These are phyloP conservation scores for Ophiocordyceps camponoti-saundersi DNA, from an alignment of 2,329 filamentous ascomycete genomes.

Conservation along the genomic window DNA sequence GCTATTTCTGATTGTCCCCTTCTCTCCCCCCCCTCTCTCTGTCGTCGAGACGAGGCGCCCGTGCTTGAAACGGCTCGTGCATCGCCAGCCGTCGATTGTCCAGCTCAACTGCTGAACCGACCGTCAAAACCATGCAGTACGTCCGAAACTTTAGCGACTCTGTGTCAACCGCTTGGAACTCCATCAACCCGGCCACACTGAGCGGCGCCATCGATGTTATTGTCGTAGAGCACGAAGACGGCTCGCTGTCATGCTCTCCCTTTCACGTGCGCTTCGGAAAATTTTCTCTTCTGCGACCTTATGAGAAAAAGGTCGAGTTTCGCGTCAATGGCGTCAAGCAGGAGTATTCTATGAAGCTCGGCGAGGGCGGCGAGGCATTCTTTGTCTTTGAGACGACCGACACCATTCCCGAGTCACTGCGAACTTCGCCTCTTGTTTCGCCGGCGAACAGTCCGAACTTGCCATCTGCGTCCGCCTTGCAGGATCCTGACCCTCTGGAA, in stretches of 20 bases:
- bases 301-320: constrained; percentile 98
- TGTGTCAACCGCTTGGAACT: constrained; percentile 98
- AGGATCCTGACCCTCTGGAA: constrained; percentile 55
- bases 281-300: constrained; percentile 86
- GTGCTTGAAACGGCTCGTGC: not conserved
- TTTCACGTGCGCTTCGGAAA: constrained; percentile 99
- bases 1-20: no score
- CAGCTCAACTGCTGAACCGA: not conserved
- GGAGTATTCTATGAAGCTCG: constrained; percentile 94
- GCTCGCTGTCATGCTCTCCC: constrained; percentile 74
- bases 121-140: constrained; percentile 68
- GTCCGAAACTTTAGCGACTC: constrained; percentile 88
- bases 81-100: not conserved
- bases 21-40: no score
- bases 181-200: constrained; percentile 92
- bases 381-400: constrained; percentile 96
- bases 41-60: not conserved
- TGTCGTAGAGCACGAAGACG: constrained; percentile 92
- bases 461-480: constrained; percentile 23
- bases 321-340: constrained; percentile 84
- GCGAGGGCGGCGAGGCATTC: constrained; percentile 93
- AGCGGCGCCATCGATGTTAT: constrained; percentile 98
- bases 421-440: constrained; percentile 87
- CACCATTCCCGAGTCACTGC: constrained; percentile 77
- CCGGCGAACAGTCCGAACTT: constrained; percentile 74